Conservation (phyloP, 202 grass and related monocot species). For the Sporobolus alterniflorus region DNA sequence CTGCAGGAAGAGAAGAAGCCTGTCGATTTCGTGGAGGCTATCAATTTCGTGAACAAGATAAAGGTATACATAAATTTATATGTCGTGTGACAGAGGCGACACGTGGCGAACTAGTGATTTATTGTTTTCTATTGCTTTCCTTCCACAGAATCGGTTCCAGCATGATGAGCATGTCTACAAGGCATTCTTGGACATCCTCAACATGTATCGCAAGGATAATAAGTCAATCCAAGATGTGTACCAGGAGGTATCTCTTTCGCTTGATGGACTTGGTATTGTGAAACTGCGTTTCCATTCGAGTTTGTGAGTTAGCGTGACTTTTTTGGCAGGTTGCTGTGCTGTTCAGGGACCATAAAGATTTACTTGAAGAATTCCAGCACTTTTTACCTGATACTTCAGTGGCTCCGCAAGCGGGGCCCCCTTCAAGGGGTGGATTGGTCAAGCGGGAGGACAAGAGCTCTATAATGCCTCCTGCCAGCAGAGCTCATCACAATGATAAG, state of each 20-base stretch:
- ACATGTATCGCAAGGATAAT: constrained; percentile 95
- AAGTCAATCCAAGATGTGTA: constrained; percentile 88
- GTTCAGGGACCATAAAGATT: constrained; percentile 79
- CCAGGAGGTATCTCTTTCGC: constrained; percentile 65
- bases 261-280: not conserved
- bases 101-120: constrained; percentile 7
- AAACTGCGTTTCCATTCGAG: not conserved
- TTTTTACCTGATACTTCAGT: constrained; percentile 79
- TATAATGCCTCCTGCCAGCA: constrained; percentile 57
- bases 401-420: constrained; percentile 42
- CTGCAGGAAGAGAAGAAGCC: constrained; percentile 80
- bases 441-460: constrained; percentile 67
- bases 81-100: not conserved
- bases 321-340: constrained; percentile 68
- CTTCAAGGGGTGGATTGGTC: constrained; percentile 51
- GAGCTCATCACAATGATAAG: constrained; percentile 73
- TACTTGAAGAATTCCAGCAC: constrained; percentile 87
- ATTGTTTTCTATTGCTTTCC: not conserved
- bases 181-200: constrained; percentile 89
- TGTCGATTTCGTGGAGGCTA: constrained; percentile 85
- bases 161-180: constrained; percentile 86
- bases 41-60: constrained; percentile 94
- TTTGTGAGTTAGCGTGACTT: constrained; percentile 20
- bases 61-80: constrained; percentile 57
- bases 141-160: constrained; percentile 77